Conservation (phyloP, 163 green algal species). For the Coccomyxa subellipsoidea region DNA sequence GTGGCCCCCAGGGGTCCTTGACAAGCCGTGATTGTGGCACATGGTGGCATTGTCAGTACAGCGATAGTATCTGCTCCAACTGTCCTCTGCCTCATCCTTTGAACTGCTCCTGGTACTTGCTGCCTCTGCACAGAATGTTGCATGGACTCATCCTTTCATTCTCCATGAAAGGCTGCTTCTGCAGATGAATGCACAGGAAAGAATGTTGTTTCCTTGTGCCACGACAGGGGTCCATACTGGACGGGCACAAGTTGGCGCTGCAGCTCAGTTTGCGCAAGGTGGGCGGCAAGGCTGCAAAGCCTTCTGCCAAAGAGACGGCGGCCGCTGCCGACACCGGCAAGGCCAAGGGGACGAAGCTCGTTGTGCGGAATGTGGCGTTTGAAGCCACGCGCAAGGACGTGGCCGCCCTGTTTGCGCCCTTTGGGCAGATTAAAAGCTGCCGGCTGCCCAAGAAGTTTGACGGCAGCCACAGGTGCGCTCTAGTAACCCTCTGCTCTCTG, state of each 20-base stretch:
- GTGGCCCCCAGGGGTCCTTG: no score
- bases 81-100: no score
- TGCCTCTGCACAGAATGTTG: no score
- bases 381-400: slow-evolving; percentile 93
- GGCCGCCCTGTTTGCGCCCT: slow-evolving; percentile 83
- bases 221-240: slow-evolving; percentile 72
- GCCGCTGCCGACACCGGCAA: slow-evolving; percentile 13
- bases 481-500: not conserved
- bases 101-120: no score
- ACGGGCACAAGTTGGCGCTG: slow-evolving; percentile 88
- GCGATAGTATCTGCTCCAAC: no score
- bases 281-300: slow-evolving; percentile 36
- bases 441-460: slow-evolving; percentile 97
- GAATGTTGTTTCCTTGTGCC: no score
- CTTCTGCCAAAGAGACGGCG: slow-evolving; percentile 91
- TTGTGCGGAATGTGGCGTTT: slow-evolving; percentile 97
- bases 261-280: slow-evolving; percentile 56
- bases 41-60: no score
- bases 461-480: slow-evolving; percentile 71
- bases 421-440: slow-evolving; percentile 91
- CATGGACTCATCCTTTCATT: no score
- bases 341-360: slow-evolving; percentile 56
- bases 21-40: no score
- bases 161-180: no score
- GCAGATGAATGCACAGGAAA: no score